A percentile compares a stretch with the other conserved stretches of the same genome.
Conservation (phyloP, 768 basidiomycete genomes). For the Heimioporus sp. region DNA sequence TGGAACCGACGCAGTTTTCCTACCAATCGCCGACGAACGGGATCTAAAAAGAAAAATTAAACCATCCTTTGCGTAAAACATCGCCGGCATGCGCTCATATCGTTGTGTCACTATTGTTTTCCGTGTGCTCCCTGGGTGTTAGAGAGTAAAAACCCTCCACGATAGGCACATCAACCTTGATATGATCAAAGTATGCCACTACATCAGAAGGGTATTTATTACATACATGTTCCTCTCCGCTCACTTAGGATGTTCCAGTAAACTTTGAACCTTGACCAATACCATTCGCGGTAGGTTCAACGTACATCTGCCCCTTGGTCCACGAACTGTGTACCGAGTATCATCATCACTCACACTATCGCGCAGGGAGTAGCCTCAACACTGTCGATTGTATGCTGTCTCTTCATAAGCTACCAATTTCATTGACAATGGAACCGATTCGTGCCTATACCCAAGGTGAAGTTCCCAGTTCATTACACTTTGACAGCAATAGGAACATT, state of each 20-base stretch:
- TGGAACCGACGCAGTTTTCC: slow-evolving; percentile 2
- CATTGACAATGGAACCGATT: background rate
- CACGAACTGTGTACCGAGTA: background rate
- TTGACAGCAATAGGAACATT: background rate
- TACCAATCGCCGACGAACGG: slow-evolving; percentile 12
- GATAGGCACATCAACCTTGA: slow-evolving; percentile 17
- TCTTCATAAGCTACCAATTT: background rate
- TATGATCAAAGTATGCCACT: background rate
- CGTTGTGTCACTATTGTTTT: slow-evolving; percentile 49
- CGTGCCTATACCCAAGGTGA: background rate
- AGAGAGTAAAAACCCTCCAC: slow-evolving; percentile 8
- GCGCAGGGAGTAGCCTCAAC: too few relatives aligned
- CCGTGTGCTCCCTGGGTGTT: slow-evolving; percentile 21
- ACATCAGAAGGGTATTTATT: slow-evolving; percentile 6
- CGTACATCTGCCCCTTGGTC: background rate
- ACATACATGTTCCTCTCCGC: slow-evolving; percentile 4
- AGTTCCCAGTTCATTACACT: background rate
- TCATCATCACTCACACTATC: background rate
- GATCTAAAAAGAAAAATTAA: background rate
- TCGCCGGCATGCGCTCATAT: slow-evolving; percentile 31
- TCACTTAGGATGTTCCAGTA: slow-evolving; percentile 3
- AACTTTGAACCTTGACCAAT: slow-evolving; percentile 9
- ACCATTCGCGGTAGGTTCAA: slow-evolving; percentile 12
- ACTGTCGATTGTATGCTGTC: background rate
- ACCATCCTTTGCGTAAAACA: slow-evolving; percentile 8